Evolutionary conservation across 768 basidiomycete species (phyloP).

Genomic region (Pleurotus pulmonarius): DNA sequence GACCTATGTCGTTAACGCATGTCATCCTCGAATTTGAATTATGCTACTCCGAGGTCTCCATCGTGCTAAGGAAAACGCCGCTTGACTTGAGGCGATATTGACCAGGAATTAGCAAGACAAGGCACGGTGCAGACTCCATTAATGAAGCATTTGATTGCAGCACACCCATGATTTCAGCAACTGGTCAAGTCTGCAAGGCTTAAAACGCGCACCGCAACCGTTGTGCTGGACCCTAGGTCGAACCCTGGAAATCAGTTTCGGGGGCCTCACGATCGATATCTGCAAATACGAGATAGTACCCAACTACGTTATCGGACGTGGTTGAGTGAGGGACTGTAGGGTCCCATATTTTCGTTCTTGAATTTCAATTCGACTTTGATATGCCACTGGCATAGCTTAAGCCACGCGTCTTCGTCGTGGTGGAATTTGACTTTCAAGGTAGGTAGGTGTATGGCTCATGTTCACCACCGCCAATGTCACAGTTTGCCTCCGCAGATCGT

Average conservation of each 20-base stretch:
- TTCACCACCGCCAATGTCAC: background rate
- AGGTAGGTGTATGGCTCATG: no score
- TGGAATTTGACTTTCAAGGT: no score
- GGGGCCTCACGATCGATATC: background rate
- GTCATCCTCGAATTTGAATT: no score
- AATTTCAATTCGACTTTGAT: no score
- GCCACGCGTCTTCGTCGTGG: no score
- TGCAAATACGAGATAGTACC: background rate
- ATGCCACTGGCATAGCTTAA: no score
- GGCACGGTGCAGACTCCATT: no score
- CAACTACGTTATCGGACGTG: no score
- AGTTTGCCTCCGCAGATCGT: constrained; percentile 1
- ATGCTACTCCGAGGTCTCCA: no score
- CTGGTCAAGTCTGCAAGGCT: background rate
- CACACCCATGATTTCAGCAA: background rate
- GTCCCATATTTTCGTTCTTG: no score
- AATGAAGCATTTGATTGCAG: background rate
- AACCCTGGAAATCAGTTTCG: constrained; percentile 7
- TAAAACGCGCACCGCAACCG: background rate
- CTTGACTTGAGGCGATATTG: background rate
- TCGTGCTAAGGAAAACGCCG: background rate
- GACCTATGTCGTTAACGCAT: no score
- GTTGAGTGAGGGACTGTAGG: no score
- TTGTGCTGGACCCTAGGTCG: background rate
- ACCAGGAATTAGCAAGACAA: background rate